phyloP scores from a whole-genome alignment of 371 early-diverging fungal species.

The Syncephalastrum racemosum region DNA sequence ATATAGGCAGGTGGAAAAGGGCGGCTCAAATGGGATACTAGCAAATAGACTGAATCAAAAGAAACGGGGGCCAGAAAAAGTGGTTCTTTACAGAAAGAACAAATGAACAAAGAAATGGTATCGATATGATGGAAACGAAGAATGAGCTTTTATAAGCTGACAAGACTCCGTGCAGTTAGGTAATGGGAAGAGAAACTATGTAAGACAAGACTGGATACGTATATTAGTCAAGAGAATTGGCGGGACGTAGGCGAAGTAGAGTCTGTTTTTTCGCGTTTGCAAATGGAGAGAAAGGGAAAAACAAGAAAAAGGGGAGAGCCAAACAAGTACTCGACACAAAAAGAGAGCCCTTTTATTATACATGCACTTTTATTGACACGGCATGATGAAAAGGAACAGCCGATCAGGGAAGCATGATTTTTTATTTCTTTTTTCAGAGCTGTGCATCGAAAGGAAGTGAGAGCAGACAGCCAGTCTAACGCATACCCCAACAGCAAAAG shows the following conservation, averaged over 20 bases:
- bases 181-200: too few species aligned
- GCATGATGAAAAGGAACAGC: too few species aligned
- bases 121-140: not conserved
- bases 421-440: constrained; percentile 4
- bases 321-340: constrained; percentile 9
- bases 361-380: constrained; percentile 10
- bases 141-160: constrained; percentile 1
- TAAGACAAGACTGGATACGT: constrained; percentile 13
- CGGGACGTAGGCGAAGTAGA: too few species aligned
- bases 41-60: constrained; percentile 13
- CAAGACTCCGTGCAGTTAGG: too few species aligned
- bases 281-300: constrained; percentile 11
- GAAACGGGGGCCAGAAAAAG: constrained; percentile 8
- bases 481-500: too few species aligned
- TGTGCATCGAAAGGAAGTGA: too few species aligned
- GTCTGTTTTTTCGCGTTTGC: too few species aligned
- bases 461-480: too few species aligned
- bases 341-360: constrained; percentile 18
- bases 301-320: constrained; percentile 15
- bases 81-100: too few species aligned
- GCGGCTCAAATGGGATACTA: constrained; percentile 7
- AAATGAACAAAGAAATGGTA: too few species aligned
- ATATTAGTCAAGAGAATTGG: constrained; percentile 5
- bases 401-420: constrained; percentile 11
- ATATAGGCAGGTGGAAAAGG: constrained; percentile 8